Evolutionary conservation across 2,329 filamentous ascomycete genomes (phyloP).

Genomic region (Coniella vitis): DNA sequence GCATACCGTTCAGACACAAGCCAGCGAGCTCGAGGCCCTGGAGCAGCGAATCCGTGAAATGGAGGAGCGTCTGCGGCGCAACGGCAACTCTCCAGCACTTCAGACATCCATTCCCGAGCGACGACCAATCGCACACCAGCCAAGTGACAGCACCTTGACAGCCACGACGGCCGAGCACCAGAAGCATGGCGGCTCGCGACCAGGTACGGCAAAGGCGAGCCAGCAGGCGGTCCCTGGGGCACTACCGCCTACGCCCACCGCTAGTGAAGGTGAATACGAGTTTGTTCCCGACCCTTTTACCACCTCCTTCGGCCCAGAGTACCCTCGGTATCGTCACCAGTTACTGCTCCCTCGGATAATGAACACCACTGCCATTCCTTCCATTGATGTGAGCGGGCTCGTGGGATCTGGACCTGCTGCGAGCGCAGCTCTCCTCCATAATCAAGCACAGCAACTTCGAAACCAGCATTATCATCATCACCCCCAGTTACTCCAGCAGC

Average conservation of each 20-base stretch:
- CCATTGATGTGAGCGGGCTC: not conserved
- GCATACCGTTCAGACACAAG: conserved; percentile 66
- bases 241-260: conserved; percentile 54
- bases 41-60: conserved; percentile 79
- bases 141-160: conserved; percentile 17
- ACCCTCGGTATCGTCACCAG: conserved; percentile 16
- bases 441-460: conserved; percentile 13
- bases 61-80: conserved; percentile 63
- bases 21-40: conserved; percentile 76
- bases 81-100: conserved; percentile 16
- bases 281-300: conserved; percentile 22
- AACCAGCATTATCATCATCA: conserved; percentile 15
- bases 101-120: conserved; percentile 24
- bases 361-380: not conserved
- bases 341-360: conserved; percentile 15
- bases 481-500: conserved; percentile 16
- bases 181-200: conserved; percentile 40
- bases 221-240: conserved; percentile 47
- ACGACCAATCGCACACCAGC: conserved; percentile 22
- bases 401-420: not conserved
- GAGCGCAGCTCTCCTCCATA: not conserved
- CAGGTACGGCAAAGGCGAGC: conserved; percentile 45
- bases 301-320: conserved; percentile 17
- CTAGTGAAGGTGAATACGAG: conserved; percentile 56
- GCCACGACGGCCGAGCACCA: conserved; percentile 18